A percentile compares a stretch with the other conserved stretches of the same genome.
Evolutionary conservation across 2,329 filamentous ascomycete species (phyloP).

Genomic region (Colletotrichum sansevieriae): DNA sequence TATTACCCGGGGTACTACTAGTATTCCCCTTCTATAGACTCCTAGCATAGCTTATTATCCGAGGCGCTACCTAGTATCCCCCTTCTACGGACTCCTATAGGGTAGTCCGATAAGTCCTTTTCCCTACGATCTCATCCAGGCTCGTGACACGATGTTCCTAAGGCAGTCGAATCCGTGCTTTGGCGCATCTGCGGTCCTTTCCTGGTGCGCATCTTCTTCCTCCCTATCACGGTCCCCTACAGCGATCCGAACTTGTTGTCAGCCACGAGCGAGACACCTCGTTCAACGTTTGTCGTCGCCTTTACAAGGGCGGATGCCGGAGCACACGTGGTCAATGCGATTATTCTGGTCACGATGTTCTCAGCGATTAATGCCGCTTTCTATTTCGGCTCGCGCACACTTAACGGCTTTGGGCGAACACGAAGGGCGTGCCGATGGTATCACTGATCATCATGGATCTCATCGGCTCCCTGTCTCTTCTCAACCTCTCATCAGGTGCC

Average conservation of each 20-base stretch:
- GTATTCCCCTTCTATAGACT: too few relatives aligned
- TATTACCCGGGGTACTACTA: too few relatives aligned
- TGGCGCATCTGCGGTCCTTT: constrained; percentile 53
- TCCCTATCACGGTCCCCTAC: constrained; percentile 66
- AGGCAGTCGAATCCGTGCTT: too few relatives aligned
- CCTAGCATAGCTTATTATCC: too few relatives aligned
- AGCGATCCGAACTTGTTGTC: constrained; percentile 64
- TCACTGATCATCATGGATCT: constrained; percentile 41
- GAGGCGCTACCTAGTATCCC: too few relatives aligned
- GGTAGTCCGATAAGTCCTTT: too few relatives aligned
- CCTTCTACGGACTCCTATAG: too few relatives aligned
- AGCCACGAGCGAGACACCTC: constrained; percentile 58
- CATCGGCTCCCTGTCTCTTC: constrained; percentile 39
- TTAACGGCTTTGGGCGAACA: constrained; percentile 64
- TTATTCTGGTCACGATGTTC: constrained; percentile 66
- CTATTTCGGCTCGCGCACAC: constrained; percentile 67
- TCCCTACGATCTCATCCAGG: too few relatives aligned
- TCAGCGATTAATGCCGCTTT: constrained; percentile 65
- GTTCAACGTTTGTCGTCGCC: constrained; percentile 63
- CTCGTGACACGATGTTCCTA: too few relatives aligned
- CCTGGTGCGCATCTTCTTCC: constrained; percentile 63
- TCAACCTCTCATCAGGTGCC: constrained; percentile 36
- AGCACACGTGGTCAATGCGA: constrained; percentile 66
- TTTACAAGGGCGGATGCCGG: constrained; percentile 65
- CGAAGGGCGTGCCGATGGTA: constrained; percentile 54